phyloP scores from a whole-genome alignment of 2,329 filamentous ascomycete species.

The Clonostachys sp. region DNA sequence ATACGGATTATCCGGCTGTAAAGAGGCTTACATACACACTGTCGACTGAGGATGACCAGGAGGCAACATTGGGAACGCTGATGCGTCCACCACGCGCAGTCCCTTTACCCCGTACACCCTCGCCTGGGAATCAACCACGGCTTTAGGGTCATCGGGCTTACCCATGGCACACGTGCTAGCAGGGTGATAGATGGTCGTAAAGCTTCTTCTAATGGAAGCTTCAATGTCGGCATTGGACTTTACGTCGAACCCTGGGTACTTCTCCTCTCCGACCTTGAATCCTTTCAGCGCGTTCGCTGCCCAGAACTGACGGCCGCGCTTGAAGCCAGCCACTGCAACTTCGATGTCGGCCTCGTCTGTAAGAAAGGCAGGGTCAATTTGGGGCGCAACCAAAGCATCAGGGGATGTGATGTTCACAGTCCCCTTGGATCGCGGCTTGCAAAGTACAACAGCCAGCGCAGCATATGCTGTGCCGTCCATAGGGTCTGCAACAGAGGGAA shows the following conservation, averaged over 20 bases:
- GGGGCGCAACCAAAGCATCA: conserved; percentile 23
- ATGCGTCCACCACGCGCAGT: conserved; percentile 54
- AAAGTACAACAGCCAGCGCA: too few species aligned
- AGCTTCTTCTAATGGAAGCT: conserved; percentile 22
- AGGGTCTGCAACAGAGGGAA: too few species aligned
- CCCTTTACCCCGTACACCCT: conserved; percentile 44
- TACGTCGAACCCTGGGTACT: conserved; percentile 28
- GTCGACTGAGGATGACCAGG: conserved; percentile 1
- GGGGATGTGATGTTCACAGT: conserved; percentile 27
- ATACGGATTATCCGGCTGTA: too few species aligned
- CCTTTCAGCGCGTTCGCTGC: conserved; percentile 13
- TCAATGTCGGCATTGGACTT: conserved; percentile 12
- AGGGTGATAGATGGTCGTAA: conserved; percentile 46
- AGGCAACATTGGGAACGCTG: conserved; percentile 41
- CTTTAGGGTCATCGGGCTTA: conserved; percentile 38
- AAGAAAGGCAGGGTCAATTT: conserved; percentile 39
- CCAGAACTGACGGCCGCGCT: conserved; percentile 29
- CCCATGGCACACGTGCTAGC: conserved; percentile 48
- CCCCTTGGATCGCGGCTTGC: conserved; percentile 25
- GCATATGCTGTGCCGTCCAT: too few species aligned
- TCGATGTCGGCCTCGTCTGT: conserved; percentile 32
- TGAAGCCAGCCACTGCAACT: conserved; percentile 33
- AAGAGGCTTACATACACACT: not conserved
- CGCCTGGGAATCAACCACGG: conserved; percentile 47
- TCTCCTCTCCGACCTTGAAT: conserved; percentile 26